Percentiles rank a stretch among this genome's conserved stretches.
These are phyloP conservation scores for Saturnispora saitoi DNA, from an alignment of 805 yeast genomes.

Conservation along the genomic window DNA sequence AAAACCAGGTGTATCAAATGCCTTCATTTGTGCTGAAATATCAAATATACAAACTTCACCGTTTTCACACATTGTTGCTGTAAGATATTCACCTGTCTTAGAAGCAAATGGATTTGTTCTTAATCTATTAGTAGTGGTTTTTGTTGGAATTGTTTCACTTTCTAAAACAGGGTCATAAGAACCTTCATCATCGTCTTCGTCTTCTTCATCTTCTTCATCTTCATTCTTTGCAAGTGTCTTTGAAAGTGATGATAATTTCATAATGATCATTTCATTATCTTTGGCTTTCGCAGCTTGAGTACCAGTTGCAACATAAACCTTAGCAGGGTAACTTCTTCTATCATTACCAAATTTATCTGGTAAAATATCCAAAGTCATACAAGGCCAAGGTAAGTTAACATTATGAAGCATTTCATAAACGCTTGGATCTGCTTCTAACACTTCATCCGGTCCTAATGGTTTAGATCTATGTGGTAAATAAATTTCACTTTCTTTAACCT, in stretches of 20 bases:
- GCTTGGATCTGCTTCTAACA: conserved; percentile 89
- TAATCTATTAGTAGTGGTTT: conserved; percentile 80
- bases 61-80: conserved; percentile 82
- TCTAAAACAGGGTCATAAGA: conserved; percentile 83
- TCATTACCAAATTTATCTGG: conserved; percentile 84
- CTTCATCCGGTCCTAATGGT: conserved; percentile 93
- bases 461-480: conserved; percentile 83
- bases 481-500: conserved; percentile 28
- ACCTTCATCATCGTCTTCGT: conserved; percentile 58
- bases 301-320: conserved; percentile 79
- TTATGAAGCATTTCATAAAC: conserved; percentile 96
- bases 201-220: conserved; percentile 63
- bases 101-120: conserved; percentile 74
- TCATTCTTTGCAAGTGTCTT: conserved; percentile 85
- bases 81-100: conserved; percentile 58
- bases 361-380: conserved; percentile 79
- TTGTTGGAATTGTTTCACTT: conserved; percentile 67
- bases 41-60: conserved; percentile 89
- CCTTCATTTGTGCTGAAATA: conserved; percentile 65
- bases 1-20: conserved; percentile 84
- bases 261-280: conserved; percentile 80
- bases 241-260: conserved; percentile 72
- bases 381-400: conserved; percentile 94
- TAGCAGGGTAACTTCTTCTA: conserved; percentile 84
- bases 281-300: conserved; percentile 84